These are phyloP conservation scores for Neocatenulostroma microsporum DNA, from an alignment of 2,329 filamentous ascomycete genomes.

Conservation along the genomic window DNA sequence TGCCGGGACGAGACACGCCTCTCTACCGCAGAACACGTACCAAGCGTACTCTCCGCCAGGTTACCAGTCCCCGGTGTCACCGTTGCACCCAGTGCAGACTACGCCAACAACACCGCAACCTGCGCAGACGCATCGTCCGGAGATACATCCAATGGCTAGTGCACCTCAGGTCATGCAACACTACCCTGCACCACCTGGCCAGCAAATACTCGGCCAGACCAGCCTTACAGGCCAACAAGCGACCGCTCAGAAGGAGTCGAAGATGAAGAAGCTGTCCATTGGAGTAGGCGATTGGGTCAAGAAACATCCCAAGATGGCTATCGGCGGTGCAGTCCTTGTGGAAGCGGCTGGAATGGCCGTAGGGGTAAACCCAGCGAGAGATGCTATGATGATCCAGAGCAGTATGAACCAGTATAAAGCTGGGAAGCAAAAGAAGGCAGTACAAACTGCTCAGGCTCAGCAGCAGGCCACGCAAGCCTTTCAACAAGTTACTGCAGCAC, in stretches of 20 bases:
- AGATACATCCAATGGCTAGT: not conserved
- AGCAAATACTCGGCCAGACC: not conserved
- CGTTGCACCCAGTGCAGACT: not conserved
- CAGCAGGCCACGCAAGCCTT: no score
- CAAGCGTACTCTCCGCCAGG: not conserved
- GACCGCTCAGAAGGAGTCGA: not conserved
- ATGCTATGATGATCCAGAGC: not conserved
- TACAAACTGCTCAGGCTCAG: not conserved
- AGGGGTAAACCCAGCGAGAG: not conserved
- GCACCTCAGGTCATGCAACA: not conserved
- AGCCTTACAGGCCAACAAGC: not conserved
- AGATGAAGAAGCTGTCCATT: not conserved
- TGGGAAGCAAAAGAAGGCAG: not conserved
- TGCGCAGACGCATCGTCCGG: not conserved
- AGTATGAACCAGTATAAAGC: not conserved
- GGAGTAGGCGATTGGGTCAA: not conserved
- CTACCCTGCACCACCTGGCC: not conserved
- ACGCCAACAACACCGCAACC: not conserved
- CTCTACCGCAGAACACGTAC: no score
- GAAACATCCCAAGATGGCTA: not conserved
- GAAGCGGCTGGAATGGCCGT: not conserved
- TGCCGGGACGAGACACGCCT: no score
- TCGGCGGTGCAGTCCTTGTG: not conserved
- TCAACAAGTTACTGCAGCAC: no score
- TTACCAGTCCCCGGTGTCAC: not conserved